Evolutionary conservation across 2,329 filamentous ascomycete genomes (phyloP).

Genomic region (Cyphellophora attinorum): DNA sequence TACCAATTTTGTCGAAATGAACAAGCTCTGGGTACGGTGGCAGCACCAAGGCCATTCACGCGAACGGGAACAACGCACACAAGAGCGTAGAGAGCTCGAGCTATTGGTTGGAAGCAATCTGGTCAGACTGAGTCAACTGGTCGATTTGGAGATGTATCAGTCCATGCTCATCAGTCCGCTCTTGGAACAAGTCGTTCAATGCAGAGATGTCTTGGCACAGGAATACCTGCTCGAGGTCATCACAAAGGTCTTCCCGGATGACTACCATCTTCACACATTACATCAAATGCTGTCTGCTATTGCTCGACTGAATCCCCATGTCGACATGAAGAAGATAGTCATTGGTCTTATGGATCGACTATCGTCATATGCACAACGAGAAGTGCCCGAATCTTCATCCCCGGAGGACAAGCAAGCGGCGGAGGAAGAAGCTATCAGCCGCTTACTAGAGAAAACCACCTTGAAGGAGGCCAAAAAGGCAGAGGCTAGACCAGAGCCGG

Average conservation of each 20-base stretch:
- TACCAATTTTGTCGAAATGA: constrained; percentile 99
- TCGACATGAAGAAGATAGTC: constrained; percentile 96
- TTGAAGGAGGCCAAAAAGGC: constrained; percentile 34
- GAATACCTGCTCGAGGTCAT: constrained; percentile 97
- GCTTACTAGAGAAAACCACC: constrained; percentile 67
- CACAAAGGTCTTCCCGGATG: constrained; percentile 96
- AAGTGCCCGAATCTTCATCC: constrained; percentile 60
- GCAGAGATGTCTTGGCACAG: constrained; percentile 89
- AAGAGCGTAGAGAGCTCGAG: constrained; percentile 91
- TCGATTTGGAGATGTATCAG: constrained; percentile 92
- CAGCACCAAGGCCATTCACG: constrained; percentile 96
- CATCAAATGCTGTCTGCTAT: constrained; percentile 93
- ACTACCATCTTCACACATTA: constrained; percentile 93
- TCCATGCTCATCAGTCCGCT: constrained; percentile 78
- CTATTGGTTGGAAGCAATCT: constrained; percentile 93
- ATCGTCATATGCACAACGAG: constrained; percentile 86
- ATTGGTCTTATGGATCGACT: constrained; percentile 96
- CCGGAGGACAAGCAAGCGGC: constrained; percentile 64
- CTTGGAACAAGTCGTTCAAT: constrained; percentile 94
- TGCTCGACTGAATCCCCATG: constrained; percentile 84
- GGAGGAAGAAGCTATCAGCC: constrained; percentile 74
- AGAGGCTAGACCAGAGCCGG: constrained; percentile 20
- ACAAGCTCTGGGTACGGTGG: constrained; percentile 95
- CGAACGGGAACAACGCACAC: constrained; percentile 84
- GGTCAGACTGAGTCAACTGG: constrained; percentile 86